Evolutionary conservation across 352 stramenopile genomes (phyloP), one percentile per base, ranked within the genome.

Genomic region (Pythium apleroticum): DNA sequence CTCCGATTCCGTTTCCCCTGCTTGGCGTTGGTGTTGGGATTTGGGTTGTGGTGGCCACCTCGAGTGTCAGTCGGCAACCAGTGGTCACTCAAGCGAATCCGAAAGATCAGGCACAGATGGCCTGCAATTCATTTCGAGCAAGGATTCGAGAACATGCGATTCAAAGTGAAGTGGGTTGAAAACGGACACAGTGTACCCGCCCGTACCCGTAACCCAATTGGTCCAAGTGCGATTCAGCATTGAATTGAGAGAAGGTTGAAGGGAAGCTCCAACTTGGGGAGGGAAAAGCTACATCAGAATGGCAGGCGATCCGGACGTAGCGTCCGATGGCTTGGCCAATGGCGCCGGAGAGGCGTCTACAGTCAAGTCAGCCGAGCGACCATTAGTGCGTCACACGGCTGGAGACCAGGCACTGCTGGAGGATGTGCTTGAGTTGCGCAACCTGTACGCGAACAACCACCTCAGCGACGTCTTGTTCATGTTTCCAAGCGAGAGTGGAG

Each of bases 381-480:
- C 20, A 3, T 22, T 53, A 14, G 52, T 70, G 20, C 57, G 31
- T 14, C 64, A 60, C 2, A 25, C 12, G 6, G 28, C 10, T 6
- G 68, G 54, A 5, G 61, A 74, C 50, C 61, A 68, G 22, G 52
- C 76, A 33, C 62, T 90, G 11, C 62, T 75, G 46, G 59, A 73
- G 22, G 84, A 92, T 54, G 52, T 90, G 66, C 76, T 81, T 46
- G 71, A 80, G 60, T 61, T 93, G 30, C 77, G 77, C 46, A 57
- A 59, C 15, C 69, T 95, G 27, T 95, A 81, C 63, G 83, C 72
- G 1, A 91, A 77, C 69, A 83, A 80, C 63, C 76, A 92, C 59
- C 59, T 93, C 22, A 95, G 86, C 57, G 86, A 95, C 56, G 83
- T 92, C 27, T 56, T 91, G 22, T 92, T 95, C 52, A 63, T 92